Base-by-base conservation (phyloP, 169 alveolate genomes). In the Cryptosporidium sp. region DNA sequence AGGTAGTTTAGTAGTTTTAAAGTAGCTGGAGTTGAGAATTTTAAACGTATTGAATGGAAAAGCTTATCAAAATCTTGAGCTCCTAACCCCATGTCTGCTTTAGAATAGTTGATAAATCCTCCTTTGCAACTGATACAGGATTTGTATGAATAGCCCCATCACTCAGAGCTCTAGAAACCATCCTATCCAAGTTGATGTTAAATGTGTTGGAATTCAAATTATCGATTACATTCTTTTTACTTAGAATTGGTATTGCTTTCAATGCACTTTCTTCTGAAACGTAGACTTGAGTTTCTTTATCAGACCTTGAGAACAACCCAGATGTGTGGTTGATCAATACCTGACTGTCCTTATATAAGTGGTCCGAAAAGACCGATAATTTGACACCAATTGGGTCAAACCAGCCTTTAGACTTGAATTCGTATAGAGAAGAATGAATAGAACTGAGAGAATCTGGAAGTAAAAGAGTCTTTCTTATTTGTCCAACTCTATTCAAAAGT, bases 151-250 rank as follows among this genome's bases (percentile, higher is more conserved):
- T 80, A n/a, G 89, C 71, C 16, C n/a, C 61, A 62, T 80, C 89
- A n/a, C 65, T 80, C 16, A 80, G 10, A 23, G 89, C 71, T 18
- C 89, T 69, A 23, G 59, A 41, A 65, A 80, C 45, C 89, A 80
- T 80, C 18, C 75, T 43, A 23, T 62, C 65, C 62, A 80, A 23
- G 62, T 48, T 80, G 8, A 6, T 29, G 21, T 48, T 21, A 0
- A 61, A 80, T 6, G 41, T 48, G 1, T 14, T 23, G 26, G 21
- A n/a, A 10, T 65, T 65, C 14, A 80, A 26, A 45, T 62, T 80
- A 14, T 52, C 51, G 6, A 61, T 65, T 9, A 80, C 37, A 14
- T 16, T 45, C 33, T 59, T 41, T 33, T 51, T 71, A 31, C 69
- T 8, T 14, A 71, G 69, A 71, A 71, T 31, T 10, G 85, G 85